Conservation (phyloP, 2,329 filamentous ascomycete species). For the Peltaster fructicola region DNA sequence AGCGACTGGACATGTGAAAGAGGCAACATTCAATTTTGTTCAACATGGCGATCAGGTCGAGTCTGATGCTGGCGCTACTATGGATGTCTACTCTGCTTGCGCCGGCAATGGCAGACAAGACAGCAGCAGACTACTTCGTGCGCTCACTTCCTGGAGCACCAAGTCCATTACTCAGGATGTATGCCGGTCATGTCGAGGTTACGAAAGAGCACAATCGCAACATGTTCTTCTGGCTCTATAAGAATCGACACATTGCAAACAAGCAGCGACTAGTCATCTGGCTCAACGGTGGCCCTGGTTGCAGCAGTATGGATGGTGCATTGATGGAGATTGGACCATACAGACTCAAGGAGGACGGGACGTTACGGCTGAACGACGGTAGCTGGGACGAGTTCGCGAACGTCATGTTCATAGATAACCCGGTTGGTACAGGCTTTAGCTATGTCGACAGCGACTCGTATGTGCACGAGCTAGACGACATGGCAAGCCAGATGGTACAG, state of each 20-base stretch:
- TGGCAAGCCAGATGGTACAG: slow-evolving; percentile 72
- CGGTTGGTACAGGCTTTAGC: slow-evolving; percentile 90
- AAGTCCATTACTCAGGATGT: slow-evolving; percentile 75
- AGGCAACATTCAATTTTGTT: too few species aligned
- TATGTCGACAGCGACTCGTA: slow-evolving; percentile 85
- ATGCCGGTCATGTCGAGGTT: slow-evolving; percentile 92
- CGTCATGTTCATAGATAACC: slow-evolving; percentile 89
- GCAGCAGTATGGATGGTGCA: slow-evolving; percentile 91
- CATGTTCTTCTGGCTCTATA: slow-evolving; percentile 96
- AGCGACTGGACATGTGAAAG: too few species aligned
- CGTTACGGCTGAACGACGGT: slow-evolving; percentile 71
- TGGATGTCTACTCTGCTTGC: too few species aligned
- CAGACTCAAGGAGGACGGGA: slow-evolving; percentile 54
- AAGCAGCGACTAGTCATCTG: slow-evolving; percentile 82
- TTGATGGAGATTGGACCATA: slow-evolving; percentile 96
- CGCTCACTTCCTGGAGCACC: slow-evolving; percentile 71
- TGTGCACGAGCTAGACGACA: slow-evolving; percentile 66
- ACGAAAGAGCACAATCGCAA: slow-evolving; percentile 74
- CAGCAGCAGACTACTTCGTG: slow-evolving; percentile 79
- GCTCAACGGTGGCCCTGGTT: slow-evolving; percentile 93
- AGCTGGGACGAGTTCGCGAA: slow-evolving; percentile 98
- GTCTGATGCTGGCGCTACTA: too few species aligned
- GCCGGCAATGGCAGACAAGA: slow-evolving; percentile 29
- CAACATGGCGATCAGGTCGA: too few species aligned
- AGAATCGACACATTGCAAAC: slow-evolving; percentile 90